Percentiles rank a stretch among this genome's conserved stretches.
These are phyloP conservation scores for Phaseolus lunatus DNA, from an alignment of 306 rosid genomes.

Conservation along the genomic window DNA sequence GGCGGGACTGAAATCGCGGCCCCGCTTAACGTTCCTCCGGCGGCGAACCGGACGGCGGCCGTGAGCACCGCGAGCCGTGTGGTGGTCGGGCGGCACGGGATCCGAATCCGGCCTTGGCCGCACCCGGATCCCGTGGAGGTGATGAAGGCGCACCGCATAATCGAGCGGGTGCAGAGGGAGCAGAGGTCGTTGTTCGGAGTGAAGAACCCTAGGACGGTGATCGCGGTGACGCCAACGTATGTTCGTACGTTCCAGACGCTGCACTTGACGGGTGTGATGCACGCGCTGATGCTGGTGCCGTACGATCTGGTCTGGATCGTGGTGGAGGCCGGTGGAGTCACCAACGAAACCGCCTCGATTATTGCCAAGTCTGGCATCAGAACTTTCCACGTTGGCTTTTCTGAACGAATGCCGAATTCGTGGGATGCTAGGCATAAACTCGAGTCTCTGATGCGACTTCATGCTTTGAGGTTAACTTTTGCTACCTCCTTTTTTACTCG, in stretches of 20 bases:
- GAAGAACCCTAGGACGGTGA: slow-evolving; percentile 76
- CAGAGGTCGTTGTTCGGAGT: slow-evolving; percentile 87
- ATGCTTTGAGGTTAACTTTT: slow-evolving; percentile 74
- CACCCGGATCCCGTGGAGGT: slow-evolving; percentile 95
- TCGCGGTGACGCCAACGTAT: slow-evolving; percentile 86
- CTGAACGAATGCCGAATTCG: slow-evolving; percentile 70
- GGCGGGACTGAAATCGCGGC: slow-evolving; percentile 57
- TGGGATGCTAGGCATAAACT: slow-evolving; percentile 88
- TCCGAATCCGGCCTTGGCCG: slow-evolving; percentile 99
- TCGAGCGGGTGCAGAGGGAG: slow-evolving; percentile 89
- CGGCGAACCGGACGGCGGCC: slow-evolving; percentile 51
- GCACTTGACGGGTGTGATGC: slow-evolving; percentile 93
- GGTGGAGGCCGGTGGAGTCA: slow-evolving; percentile 90
- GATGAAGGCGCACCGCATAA: slow-evolving; percentile 94
- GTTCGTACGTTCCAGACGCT: slow-evolving; percentile 93
- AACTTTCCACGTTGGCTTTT: slow-evolving; percentile 75
- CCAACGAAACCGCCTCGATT: slow-evolving; percentile 86
- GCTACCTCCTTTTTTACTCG: slow-evolving; percentile 11
- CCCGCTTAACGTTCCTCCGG: slow-evolving; percentile 46
- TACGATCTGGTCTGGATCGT: slow-evolving; percentile 92
- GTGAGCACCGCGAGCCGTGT: slow-evolving; percentile 75
- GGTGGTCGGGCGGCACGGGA: slow-evolving; percentile 97
- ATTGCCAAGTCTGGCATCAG: slow-evolving; percentile 72
- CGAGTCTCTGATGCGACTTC: slow-evolving; percentile 90
- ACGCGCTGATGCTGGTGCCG: slow-evolving; percentile 88